phyloP scores from a whole-genome alignment of 169 alveolate genomes.

The Plasmodium adleri region DNA sequence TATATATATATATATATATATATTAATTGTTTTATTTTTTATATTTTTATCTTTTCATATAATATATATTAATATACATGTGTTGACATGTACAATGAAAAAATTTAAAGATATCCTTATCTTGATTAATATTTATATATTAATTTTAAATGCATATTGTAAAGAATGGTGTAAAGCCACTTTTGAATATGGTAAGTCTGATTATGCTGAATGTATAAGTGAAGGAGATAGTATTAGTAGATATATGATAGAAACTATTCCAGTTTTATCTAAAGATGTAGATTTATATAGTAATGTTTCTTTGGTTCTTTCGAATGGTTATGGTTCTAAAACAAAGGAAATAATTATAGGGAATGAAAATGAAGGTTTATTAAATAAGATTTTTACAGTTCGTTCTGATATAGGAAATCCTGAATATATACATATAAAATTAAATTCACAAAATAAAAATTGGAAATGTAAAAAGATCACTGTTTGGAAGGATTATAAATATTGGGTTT shows the following conservation, averaged over 20 bases:
- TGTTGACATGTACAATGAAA: conserved; percentile 7
- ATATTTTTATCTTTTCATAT: neutral
- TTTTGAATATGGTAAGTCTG: conserved; percentile 88
- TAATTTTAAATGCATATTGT: conserved; percentile 19
- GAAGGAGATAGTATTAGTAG: conserved; percentile 87
- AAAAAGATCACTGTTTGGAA: conserved; percentile 89
- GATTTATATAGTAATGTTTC: conserved; percentile 85
- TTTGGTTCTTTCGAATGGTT: conserved; percentile 78
- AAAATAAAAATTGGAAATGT: conserved; percentile 91
- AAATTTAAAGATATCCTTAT: neutral
- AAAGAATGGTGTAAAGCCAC: conserved; percentile 92
- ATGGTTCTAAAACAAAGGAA: conserved; percentile 88
- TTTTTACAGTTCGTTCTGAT: conserved; percentile 69
- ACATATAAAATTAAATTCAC: conserved; percentile 82
- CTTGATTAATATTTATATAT: conserved; percentile 2
- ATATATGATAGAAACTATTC: conserved; percentile 88
- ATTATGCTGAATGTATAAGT: conserved; percentile 91
- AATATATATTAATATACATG: conserved; percentile 2
- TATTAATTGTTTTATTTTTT: too few relatives aligned
- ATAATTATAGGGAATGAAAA: conserved; percentile 84
- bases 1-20: neutral
- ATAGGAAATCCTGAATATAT: conserved; percentile 75
- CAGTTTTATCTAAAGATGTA: conserved; percentile 85
- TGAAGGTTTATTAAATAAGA: conserved; percentile 86
- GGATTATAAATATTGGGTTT: conserved; percentile 91